These are phyloP conservation scores for Erodium trifolium DNA, from an alignment of 441 rosid genomes.

Conservation along the genomic window DNA sequence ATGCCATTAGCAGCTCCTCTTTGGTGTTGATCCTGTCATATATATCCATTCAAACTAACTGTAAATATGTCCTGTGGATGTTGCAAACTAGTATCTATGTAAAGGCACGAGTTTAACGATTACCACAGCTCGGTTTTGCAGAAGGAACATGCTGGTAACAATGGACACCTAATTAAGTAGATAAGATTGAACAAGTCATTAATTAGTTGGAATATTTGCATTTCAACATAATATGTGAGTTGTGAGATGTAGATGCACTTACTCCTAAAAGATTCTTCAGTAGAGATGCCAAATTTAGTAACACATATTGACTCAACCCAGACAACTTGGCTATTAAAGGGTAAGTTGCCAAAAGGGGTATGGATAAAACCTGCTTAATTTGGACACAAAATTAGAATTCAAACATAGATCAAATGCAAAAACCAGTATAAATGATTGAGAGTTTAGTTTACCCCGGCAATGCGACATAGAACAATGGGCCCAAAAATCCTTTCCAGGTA, in stretches of 20 bases:
- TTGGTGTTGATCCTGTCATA: conserved; percentile 14
- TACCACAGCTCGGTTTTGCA: conserved; percentile 26
- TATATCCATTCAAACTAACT: background rate
- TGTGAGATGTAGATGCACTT: conserved; percentile 22
- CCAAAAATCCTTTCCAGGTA: conserved; percentile 47
- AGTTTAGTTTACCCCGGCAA: conserved; percentile 45
- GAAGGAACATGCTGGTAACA: conserved; percentile 21
- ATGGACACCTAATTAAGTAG: conserved; percentile 15
- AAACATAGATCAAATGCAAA: too few species aligned
- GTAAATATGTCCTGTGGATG: too few species aligned
- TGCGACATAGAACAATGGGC: conserved; percentile 37
- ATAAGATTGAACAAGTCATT: background rate
- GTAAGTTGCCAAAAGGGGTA: conserved; percentile 53
- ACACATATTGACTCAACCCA: conserved; percentile 45
- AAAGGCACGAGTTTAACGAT: background rate
- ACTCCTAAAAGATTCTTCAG: conserved; percentile 57
- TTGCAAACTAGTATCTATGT: too few species aligned
- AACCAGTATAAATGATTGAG: background rate
- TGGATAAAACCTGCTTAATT: conserved; percentile 37
- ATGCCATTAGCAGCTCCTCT: conserved; percentile 13
- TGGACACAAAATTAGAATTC: background rate
- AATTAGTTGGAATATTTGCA: background rate
- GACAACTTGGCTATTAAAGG: conserved; percentile 54
- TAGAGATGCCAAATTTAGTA: conserved; percentile 53
- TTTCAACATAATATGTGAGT: too few species aligned